Evolutionary conservation across 176 grass and related monocot species (phyloP), one percentile per base, ranked within the genome.

Genomic region (Luzula sylvatica): DNA sequence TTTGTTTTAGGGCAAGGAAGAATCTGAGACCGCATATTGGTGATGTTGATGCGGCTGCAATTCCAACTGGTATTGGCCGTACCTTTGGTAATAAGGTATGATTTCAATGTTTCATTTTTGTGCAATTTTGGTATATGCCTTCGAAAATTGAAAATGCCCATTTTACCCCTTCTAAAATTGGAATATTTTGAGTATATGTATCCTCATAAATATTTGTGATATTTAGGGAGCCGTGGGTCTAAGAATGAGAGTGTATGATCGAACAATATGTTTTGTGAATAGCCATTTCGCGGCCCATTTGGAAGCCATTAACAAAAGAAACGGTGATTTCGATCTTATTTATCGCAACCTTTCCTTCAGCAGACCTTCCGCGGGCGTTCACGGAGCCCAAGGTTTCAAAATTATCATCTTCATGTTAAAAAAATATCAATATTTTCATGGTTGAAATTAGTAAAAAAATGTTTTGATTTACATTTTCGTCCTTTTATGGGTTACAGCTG

Each of bases 231-330:
- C 80, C 64, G 90, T 95, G 71, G 90, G 90, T 47, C 72, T 95
- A 70, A 95, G 81, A 75, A 95, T 95, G 73, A 95, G 84, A 75
- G 90, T 95, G 56, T 88, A 95, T 54, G 70, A 88, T 58, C 80
- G 81, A 42, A 65, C 66, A 64, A 89, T 95, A 69, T 95, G 90
- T 70, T 95, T 95, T 52, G 84, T 88, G 52, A 95, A 82, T 52
- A 87, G 82, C 58, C 90, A 95, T 88, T 95, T 88, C 73, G 84
- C 90, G 52, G 84, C 90, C 75, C 90, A 95, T 82, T 67, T 89
- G 43, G 90, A 95, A 76, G 84, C 81, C 3, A 80, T 95, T 65
- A 88, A 66, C 74, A 72, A 86, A 46, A 74, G 90, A 16, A 95
- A 95, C 76, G 84, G 77, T 58, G 90, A 95, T 58, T 95, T 95